phyloP scores from a whole-genome alignment of 352 stramenopile species.

The Albugo laibachii region DNA sequence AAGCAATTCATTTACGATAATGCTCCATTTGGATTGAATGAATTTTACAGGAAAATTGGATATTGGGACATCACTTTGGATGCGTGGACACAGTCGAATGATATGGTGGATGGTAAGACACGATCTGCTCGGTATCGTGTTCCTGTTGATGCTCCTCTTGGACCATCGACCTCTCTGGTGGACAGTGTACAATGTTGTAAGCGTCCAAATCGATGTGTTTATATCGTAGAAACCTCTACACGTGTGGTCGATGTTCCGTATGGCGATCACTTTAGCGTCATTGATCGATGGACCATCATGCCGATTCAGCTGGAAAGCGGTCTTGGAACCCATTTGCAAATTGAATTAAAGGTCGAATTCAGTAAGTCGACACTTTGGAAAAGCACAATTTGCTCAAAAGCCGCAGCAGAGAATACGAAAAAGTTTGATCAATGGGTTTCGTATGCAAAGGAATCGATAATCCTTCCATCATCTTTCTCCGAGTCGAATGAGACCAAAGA shows the following conservation, averaged over 20 bases:
- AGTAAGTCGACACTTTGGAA: slow-evolving; percentile 74
- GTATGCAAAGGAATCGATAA: slow-evolving; percentile 35
- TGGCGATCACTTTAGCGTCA: slow-evolving; percentile 73
- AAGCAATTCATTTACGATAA: slow-evolving; percentile 39
- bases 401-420: slow-evolving; percentile 44
- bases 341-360: slow-evolving; percentile 65
- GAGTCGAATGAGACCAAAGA: too few species aligned
- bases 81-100: slow-evolving; percentile 30
- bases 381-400: slow-evolving; percentile 49
- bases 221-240: slow-evolving; percentile 53
- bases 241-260: slow-evolving; percentile 70
- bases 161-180: slow-evolving; percentile 62
- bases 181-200: slow-evolving; percentile 24
- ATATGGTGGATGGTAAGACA: slow-evolving; percentile 23
- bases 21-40: slow-evolving; percentile 43
- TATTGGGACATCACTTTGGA: slow-evolving; percentile 57
- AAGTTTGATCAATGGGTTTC: slow-evolving; percentile 54
- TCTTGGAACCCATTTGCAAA: slow-evolving; percentile 34
- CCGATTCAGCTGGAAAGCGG: slow-evolving; percentile 14
- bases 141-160: slow-evolving; percentile 59
- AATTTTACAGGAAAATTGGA: slow-evolving; percentile 32
- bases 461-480: too few species aligned
- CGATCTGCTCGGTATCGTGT: slow-evolving; percentile 54
- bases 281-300: slow-evolving; percentile 64
- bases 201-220: neutral